Percentiles rank a stretch among this genome's conserved stretches.
phyloP scores from a whole-genome alignment of 164 flowering plant species.

The Vitis labrusca region DNA sequence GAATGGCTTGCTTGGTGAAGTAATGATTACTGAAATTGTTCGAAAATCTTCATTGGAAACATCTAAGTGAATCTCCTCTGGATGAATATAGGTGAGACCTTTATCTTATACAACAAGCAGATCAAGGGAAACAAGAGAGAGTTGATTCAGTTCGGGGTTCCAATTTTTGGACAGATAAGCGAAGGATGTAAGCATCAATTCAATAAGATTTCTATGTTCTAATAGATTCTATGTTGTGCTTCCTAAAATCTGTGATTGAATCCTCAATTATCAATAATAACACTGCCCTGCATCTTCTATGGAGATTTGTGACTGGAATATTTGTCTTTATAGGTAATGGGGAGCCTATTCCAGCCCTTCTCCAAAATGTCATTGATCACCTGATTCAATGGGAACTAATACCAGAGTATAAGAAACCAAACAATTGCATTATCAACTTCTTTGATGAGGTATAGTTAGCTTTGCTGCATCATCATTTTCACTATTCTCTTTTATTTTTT shows the following conservation, averaged over 20 bases:
- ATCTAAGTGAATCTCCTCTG: not conserved
- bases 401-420: constrained; percentile 77
- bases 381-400: constrained; percentile 76
- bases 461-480: not conserved
- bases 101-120: constrained; percentile 82
- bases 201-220: constrained; percentile 25
- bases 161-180: constrained; percentile 74
- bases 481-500: not conserved
- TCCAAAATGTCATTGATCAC: constrained; percentile 74
- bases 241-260: not conserved
- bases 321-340: constrained; percentile 47
- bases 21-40: not conserved
- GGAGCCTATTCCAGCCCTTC: constrained; percentile 79
- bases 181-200: constrained; percentile 49
- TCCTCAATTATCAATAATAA: not conserved
- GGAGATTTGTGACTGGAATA: not conserved
- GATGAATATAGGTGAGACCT: constrained; percentile 69
- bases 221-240: not conserved
- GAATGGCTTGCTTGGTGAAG: too few relatives aligned
- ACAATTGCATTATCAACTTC: constrained; percentile 86
- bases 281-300: not conserved
- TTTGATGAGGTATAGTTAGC: constrained; percentile 75
- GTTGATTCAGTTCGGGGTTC: constrained; percentile 87
- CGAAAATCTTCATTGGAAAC: not conserved
- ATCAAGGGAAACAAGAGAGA: constrained; percentile 87